Percentiles rank a stretch among this genome's conserved stretches.
Evolutionary conservation across 768 basidiomycete genomes (phyloP).

Genomic region (Wakefieldia striispora): DNA sequence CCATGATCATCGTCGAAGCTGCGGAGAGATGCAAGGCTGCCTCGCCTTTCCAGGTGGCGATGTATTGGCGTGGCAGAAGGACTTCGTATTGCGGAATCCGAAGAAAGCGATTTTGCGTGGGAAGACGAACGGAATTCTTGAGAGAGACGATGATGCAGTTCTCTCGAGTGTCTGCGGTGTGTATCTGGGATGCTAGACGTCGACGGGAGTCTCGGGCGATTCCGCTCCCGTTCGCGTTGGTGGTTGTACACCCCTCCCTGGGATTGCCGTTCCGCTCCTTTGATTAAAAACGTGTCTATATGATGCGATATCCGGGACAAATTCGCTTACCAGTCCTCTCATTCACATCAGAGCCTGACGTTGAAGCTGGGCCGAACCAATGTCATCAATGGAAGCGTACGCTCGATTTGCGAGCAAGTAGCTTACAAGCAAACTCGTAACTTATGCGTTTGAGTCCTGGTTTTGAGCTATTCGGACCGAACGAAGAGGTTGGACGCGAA

Average conservation of each 20-base stretch:
- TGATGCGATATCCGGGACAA: background rate
- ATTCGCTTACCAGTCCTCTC: constrained; percentile 23
- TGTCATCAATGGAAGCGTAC: background rate
- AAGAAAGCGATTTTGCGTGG: constrained; percentile 19
- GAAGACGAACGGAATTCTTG: constrained; percentile 29
- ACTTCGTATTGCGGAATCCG: constrained; percentile 12
- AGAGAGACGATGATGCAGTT: constrained; percentile 25
- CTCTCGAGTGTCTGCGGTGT: constrained; percentile 27
- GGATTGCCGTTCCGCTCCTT: constrained; percentile 32
- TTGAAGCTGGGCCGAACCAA: constrained; percentile 26
- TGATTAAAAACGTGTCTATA: constrained; percentile 1
- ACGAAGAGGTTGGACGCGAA: constrained; percentile 16
- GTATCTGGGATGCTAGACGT: constrained; percentile 24
- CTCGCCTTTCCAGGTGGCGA: constrained; percentile 23
- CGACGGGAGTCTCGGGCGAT: constrained; percentile 31
- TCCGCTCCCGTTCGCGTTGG: constrained; percentile 52
- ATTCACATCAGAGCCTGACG: constrained; percentile 22
- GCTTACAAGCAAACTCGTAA: constrained; percentile 20
- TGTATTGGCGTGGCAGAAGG: constrained; percentile 6
- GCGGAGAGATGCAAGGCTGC: constrained; percentile 41
- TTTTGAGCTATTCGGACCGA: constrained; percentile 4
- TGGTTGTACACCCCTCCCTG: constrained; percentile 31
- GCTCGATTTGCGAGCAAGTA: background rate
- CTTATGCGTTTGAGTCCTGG: constrained; percentile 8
- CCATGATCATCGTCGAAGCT: constrained; percentile 42